phyloP scores from a whole-genome alignment of 2,329 filamentous ascomycete genomes.

The Phaeosphaeria sp. region DNA sequence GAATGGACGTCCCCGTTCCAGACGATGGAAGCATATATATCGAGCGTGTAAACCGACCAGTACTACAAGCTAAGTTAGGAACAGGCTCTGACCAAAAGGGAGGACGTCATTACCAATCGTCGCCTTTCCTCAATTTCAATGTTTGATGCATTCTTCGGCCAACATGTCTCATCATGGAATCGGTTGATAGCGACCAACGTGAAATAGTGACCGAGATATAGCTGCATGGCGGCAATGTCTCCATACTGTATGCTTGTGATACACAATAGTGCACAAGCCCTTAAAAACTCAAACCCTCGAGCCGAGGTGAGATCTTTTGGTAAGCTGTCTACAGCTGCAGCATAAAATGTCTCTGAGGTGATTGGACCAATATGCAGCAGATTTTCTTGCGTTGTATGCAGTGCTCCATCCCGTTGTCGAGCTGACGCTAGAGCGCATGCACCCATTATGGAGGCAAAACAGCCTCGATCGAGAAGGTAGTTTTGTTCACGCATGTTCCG shows the following conservation, averaged over 20 bases:
- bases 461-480: not conserved
- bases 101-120: not conserved
- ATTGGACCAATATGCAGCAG: not conserved
- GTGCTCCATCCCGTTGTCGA: slow-evolving; percentile 9
- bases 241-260: slow-evolving; percentile 61
- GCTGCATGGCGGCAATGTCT: slow-evolving; percentile 57
- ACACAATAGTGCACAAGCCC: slow-evolving; percentile 57
- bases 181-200: slow-evolving; percentile 57
- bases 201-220: slow-evolving; percentile 59
- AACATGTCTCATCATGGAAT: slow-evolving; percentile 61
- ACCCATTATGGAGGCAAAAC: slow-evolving; percentile 12
- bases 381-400: not conserved
- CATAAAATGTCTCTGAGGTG: slow-evolving; percentile 1
- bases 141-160: slow-evolving; percentile 55
- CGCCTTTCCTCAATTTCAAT: slow-evolving; percentile 4
- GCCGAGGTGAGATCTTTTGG: slow-evolving; percentile 19
- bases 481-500: slow-evolving; percentile 7
- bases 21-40: slow-evolving; percentile 61
- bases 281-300: slow-evolving; percentile 51
- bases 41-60: slow-evolving; percentile 65
- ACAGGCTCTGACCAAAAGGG: slow-evolving; percentile 49
- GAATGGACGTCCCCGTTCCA: slow-evolving; percentile 50
- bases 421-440: slow-evolving; percentile 14
- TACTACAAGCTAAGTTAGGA: slow-evolving; percentile 42
- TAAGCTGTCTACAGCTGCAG: slow-evolving; percentile 2